These are phyloP conservation scores for Acephala macrosclerotiorum DNA, from an alignment of 2,329 filamentous ascomycete genomes.

Conservation along the genomic window DNA sequence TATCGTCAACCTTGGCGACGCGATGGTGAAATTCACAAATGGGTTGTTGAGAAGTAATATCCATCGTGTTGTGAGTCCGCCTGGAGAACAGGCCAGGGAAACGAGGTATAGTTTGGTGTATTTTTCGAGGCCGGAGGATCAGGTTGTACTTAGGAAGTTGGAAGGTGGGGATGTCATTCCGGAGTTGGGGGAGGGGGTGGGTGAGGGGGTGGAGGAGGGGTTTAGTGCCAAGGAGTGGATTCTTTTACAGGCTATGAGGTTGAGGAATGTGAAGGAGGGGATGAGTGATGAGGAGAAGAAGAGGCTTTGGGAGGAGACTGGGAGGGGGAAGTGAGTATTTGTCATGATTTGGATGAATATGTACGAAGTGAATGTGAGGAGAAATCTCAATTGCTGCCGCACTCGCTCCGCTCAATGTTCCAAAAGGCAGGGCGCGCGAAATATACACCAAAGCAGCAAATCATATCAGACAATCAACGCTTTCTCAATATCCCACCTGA, in stretches of 20 bases:
- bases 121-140: slow-evolving; percentile 58
- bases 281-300: slow-evolving; percentile 32
- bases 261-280: slow-evolving; percentile 23
- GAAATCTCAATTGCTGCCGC: not conserved
- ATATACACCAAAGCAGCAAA: not conserved
- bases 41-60: slow-evolving; percentile 45
- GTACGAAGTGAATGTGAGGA: not conserved
- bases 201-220: slow-evolving; percentile 32
- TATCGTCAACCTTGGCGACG: slow-evolving; percentile 49
- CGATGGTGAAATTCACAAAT: slow-evolving; percentile 46
- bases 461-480: not conserved
- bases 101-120: slow-evolving; percentile 60
- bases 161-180: slow-evolving; percentile 36
- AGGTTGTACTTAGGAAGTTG: slow-evolving; percentile 44
- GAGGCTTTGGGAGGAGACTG: slow-evolving; percentile 33
- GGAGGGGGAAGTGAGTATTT: slow-evolving; percentile 22
- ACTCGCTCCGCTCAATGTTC: not conserved
- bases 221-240: slow-evolving; percentile 39
- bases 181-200: slow-evolving; percentile 24
- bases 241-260: slow-evolving; percentile 34
- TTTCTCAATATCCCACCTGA: no score
- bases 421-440: not conserved
- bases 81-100: slow-evolving; percentile 36
- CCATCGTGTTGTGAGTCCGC: slow-evolving; percentile 46
- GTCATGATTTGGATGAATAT: not conserved